These are phyloP conservation scores for Fusarium tjaetaba DNA, from an alignment of 2,329 filamentous ascomycete species.

Conservation along the genomic window DNA sequence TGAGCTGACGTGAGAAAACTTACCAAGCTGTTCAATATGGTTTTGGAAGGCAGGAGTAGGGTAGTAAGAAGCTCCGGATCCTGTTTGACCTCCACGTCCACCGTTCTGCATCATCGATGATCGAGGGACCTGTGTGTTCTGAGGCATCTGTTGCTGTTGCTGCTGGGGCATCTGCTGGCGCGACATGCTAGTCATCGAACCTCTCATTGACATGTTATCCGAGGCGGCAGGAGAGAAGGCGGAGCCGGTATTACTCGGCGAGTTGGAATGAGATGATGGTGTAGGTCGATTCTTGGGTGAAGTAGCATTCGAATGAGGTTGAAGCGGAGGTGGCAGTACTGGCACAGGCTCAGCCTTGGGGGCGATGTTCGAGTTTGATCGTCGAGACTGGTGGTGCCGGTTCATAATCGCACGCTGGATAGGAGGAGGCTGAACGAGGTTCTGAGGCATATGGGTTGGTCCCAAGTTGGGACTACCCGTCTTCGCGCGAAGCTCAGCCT, in stretches of 20 bases:
- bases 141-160: slow-evolving; percentile 37
- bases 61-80: slow-evolving; percentile 71
- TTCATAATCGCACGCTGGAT: slow-evolving; percentile 85
- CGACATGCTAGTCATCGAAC: slow-evolving; percentile 47
- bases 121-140: slow-evolving; percentile 37
- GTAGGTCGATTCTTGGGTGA: slow-evolving; percentile 82
- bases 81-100: slow-evolving; percentile 51
- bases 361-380: slow-evolving; percentile 78
- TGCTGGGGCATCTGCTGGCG: slow-evolving; percentile 48
- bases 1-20: slow-evolving; percentile 61
- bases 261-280: slow-evolving; percentile 77
- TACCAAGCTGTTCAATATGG: slow-evolving; percentile 95
- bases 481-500: slow-evolving; percentile 93
- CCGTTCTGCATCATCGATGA: slow-evolving; percentile 52
- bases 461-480: slow-evolving; percentile 85
- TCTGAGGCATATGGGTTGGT: slow-evolving; percentile 73
- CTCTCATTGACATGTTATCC: slow-evolving; percentile 59
- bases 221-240: slow-evolving; percentile 57
- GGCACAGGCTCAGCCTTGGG: slow-evolving; percentile 73
- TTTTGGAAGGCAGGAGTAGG: slow-evolving; percentile 86
- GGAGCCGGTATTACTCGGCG: slow-evolving; percentile 61
- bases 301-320: slow-evolving; percentile 64
- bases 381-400: slow-evolving; percentile 78
- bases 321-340: slow-evolving; percentile 57
- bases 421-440: slow-evolving; percentile 76